These are phyloP conservation scores for Annulohypoxylon moriforme DNA, from an alignment of 495 filamentous ascomycete genomes.

Conservation along the genomic window DNA sequence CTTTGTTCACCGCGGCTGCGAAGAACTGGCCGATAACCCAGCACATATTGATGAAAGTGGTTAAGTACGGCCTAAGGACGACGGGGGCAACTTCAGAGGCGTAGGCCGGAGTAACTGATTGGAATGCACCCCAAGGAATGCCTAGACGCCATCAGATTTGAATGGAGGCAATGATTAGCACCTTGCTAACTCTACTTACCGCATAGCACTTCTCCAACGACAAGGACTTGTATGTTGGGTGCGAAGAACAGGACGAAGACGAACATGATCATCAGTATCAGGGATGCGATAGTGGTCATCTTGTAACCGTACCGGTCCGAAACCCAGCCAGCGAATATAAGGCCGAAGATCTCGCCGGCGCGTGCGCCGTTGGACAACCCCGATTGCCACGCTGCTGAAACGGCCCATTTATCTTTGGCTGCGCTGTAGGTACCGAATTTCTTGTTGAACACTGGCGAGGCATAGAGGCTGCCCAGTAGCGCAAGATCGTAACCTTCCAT, in stretches of 20 bases:
- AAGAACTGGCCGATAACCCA: constrained; percentile 79
- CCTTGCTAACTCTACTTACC: constrained; percentile 35
- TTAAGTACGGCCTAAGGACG: constrained; percentile 71
- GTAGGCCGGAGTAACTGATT: constrained; percentile 73
- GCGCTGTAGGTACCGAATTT: constrained; percentile 47
- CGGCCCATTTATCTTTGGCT: constrained; percentile 40
- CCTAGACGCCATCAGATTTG: constrained; percentile 50
- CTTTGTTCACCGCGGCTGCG: constrained; percentile 70
- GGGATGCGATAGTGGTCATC: constrained; percentile 53
- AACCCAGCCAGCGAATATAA: constrained; percentile 50
- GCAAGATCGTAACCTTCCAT: constrained; percentile 69
- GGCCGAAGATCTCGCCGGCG: constrained; percentile 53
- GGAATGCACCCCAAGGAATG: constrained; percentile 73
- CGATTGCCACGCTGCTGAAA: constrained; percentile 53
- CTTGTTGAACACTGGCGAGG: constrained; percentile 49
- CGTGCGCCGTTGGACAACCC: constrained; percentile 52
- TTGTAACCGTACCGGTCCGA: constrained; percentile 51
- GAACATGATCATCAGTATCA: constrained; percentile 58
- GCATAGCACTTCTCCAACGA: constrained; percentile 71
- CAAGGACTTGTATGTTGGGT: constrained; percentile 66
- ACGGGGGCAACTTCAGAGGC: constrained; percentile 76
- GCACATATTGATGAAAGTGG: constrained; percentile 77
- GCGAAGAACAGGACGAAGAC: constrained; percentile 71
- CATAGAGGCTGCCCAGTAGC: constrained; percentile 50
- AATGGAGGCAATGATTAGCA: neutral